A percentile compares a stretch with the other conserved stretches of the same genome.
Evolutionary conservation across 352 stramenopile species (phyloP).

Genomic region (Phytopythium kandeliae): DNA sequence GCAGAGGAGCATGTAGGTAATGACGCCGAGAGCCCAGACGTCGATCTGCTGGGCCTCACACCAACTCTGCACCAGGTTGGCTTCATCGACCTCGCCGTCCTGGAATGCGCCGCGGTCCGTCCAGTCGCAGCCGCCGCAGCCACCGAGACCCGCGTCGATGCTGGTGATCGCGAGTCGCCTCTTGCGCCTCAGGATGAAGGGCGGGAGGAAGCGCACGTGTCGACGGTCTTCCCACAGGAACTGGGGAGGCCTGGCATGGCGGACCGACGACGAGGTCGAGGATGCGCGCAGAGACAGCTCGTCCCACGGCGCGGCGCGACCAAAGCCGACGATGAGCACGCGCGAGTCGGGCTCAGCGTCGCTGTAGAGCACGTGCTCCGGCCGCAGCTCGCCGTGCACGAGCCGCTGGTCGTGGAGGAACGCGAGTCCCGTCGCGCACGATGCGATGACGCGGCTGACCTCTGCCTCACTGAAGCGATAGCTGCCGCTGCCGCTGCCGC

Average conservation of each 20-base stretch:
- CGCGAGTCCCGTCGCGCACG: conserved; percentile 34
- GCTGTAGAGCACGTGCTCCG: conserved; percentile 71
- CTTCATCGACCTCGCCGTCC: conserved; percentile 9
- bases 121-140: background rate
- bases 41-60: conserved; percentile 60
- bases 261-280: background rate
- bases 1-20: conserved; percentile 64
- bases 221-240: conserved; percentile 62
- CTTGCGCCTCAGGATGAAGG: conserved; percentile 34
- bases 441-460: conserved; percentile 41
- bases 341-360: conserved; percentile 56
- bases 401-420: conserved; percentile 52
- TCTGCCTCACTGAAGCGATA: conserved; percentile 47
- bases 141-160: background rate
- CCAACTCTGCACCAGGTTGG: conserved; percentile 35
- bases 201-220: conserved; percentile 58
- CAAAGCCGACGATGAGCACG: conserved; percentile 62
- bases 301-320: conserved; percentile 44
- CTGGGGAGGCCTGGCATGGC: background rate
- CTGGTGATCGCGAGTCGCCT: background rate
- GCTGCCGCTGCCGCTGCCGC: background rate
- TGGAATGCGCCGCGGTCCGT: background rate
- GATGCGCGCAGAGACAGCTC: conserved; percentile 21
- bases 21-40: conserved; percentile 68
- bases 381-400: conserved; percentile 62